phyloP scores from a whole-genome alignment of 108 stramenopile genomes.

The Pseudonitzschia delicatissima region DNA sequence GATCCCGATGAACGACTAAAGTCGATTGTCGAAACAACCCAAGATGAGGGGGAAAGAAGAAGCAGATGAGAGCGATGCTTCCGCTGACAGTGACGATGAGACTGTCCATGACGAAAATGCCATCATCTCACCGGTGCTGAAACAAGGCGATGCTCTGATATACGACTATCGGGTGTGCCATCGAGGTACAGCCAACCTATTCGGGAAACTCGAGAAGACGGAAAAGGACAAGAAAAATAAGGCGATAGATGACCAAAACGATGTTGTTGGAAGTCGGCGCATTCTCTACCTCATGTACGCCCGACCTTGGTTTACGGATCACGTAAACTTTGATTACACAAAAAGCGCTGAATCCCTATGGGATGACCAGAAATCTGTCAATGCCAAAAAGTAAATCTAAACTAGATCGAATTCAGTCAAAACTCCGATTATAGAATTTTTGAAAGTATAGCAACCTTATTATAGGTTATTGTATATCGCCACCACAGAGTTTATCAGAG shows the following conservation, averaged over 20 bases:
- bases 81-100: neutral
- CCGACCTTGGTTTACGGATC: constrained; percentile 57
- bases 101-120: neutral
- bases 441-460: too few relatives aligned
- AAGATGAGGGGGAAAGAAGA: neutral
- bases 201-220: neutral
- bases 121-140: constrained; percentile 32
- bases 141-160: constrained; percentile 44
- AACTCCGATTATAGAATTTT: neutral
- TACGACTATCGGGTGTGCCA: constrained; percentile 64
- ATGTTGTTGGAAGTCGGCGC: constrained; percentile 3
- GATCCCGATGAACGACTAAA: neutral
- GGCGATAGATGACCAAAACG: neutral
- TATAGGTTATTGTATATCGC: constrained; percentile 15
- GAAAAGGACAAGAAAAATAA: neutral
- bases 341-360: constrained; percentile 7
- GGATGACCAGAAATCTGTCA: neutral
- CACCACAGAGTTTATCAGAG: constrained; percentile 18
- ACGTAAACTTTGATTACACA: constrained; percentile 43
- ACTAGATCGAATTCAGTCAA: neutral
- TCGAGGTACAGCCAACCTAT: constrained; percentile 43
- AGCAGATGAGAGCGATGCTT: neutral
- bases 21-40: neutral
- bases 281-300: constrained; percentile 56
- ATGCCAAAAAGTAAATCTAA: neutral